Percentiles rank a stretch among this genome's conserved stretches.
Evolutionary conservation across 768 basidiomycete genomes (phyloP).

Genomic region (Tricholoma sp.): DNA sequence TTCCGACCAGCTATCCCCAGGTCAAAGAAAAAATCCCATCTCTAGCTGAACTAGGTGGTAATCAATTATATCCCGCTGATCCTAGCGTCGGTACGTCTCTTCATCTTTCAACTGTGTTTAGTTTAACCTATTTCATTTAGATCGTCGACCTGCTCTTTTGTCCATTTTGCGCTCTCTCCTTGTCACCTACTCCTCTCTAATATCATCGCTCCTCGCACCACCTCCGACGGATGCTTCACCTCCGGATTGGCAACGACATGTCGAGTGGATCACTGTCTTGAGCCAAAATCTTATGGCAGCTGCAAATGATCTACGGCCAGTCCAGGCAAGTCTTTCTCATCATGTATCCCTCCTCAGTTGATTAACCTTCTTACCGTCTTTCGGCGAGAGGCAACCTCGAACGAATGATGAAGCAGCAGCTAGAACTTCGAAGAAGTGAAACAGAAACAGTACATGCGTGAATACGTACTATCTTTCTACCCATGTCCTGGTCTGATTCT

Average conservation of each 20-base stretch:
- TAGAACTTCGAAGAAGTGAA: conserved; percentile 70
- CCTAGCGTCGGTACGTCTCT: conserved; percentile 54
- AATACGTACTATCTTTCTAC: conserved; percentile 17
- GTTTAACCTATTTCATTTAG: conserved; percentile 30
- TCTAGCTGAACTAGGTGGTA: conserved; percentile 74
- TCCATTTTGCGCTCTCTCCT: conserved; percentile 73
- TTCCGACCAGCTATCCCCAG: conserved; percentile 29
- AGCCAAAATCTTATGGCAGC: conserved; percentile 87
- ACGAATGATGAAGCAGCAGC: conserved; percentile 73
- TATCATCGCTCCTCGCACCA: conserved; percentile 63
- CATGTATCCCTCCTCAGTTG: not conserved
- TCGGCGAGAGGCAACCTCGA: conserved; percentile 82
- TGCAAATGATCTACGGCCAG: conserved; percentile 84
- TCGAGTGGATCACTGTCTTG: conserved; percentile 79
- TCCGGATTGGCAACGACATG: conserved; percentile 70
- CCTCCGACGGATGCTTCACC: conserved; percentile 44
- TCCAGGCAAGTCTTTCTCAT: conserved; percentile 49
- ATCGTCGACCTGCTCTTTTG: conserved; percentile 70
- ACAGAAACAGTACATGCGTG: conserved; percentile 66
- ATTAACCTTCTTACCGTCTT: not conserved
- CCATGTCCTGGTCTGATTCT: not conserved
- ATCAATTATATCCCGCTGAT: conserved; percentile 75
- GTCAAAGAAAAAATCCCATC: conserved; percentile 82
- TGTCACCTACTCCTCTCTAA: conserved; percentile 72
- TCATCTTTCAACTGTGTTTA: not conserved